Evolutionary conservation across 305 asterid species (phyloP), one percentile per base, ranked within the genome.

Genomic region (Fraxinus nigra): DNA sequence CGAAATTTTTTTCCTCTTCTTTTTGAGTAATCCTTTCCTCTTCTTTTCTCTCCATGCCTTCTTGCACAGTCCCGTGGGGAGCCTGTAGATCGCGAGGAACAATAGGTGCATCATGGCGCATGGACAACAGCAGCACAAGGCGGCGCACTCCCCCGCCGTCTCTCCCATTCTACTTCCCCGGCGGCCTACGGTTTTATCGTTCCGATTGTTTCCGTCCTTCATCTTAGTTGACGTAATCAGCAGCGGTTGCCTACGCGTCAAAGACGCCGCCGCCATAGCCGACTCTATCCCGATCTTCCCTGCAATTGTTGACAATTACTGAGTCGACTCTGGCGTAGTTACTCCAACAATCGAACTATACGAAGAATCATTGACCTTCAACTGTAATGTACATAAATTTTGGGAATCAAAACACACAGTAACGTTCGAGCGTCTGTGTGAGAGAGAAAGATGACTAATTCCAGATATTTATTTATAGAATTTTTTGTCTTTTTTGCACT

Each of bases 41-140:
- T 87, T 90, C 86, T 86, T 88, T 63, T 76, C 84, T 75, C 69
- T 82, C 76, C 80, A 74, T 18, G 89, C 90, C 85, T 84, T 89
- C 88, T 84, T 87, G 85, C 91, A 91, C 6, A 93, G 84, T 0
- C 90, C 90, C 54, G 85, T 67, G 14, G 98, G 98, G 26, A 93
- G 81, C 83, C 85, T 94, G 51, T 90, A 93, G 2, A 89, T 86
- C 63, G 94, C 93, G 51, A 90, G 79, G 78, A 92, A 74, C 72
- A 89, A 24, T 16, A 93, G 81, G 80, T 92, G 89, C 83, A 91
- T 75, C 87, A 88, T 77, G 43, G 89, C 84, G 88, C 92, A 92
- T 0, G 97, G 98, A 28, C 91, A 92, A 85, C 97, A 93, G 76
- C 97, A 93, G 78, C 93, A 88, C 83, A 93, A 90, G 70, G 89